A percentile compares a stretch with the other conserved stretches of the same genome.
These are phyloP conservation scores for Thalia dealbata DNA, from an alignment of 176 grass and related monocot genomes.

Conservation along the genomic window DNA sequence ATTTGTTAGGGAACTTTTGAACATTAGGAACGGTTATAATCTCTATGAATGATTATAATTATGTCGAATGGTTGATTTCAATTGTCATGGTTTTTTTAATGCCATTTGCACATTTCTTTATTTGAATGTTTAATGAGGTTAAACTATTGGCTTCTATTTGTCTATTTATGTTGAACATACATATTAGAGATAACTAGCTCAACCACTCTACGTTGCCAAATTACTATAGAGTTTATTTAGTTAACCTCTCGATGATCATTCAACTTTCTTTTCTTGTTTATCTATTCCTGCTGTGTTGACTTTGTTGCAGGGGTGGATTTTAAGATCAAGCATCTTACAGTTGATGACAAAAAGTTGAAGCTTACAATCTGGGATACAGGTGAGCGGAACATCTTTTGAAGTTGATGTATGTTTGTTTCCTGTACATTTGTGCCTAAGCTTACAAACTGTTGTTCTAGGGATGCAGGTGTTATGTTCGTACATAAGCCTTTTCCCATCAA, in stretches of 20 bases:
- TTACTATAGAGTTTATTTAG: not conserved
- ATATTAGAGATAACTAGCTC: not conserved
- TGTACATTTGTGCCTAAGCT: not conserved
- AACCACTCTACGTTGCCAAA: not conserved
- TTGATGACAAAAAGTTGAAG: constrained; percentile 76
- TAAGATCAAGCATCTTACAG: constrained; percentile 80
- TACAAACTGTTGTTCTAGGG: not conserved
- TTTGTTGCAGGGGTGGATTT: constrained; percentile 67
- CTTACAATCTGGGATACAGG: constrained; percentile 98
- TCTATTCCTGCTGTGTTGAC: constrained; percentile 1
- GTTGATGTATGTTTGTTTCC: not conserved
- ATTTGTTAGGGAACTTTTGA: too few relatives aligned
- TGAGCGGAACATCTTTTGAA: constrained; percentile 11
- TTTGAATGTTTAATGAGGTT: not conserved
- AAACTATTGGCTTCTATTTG: not conserved
- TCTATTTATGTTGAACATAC: not conserved
- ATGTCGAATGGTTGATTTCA: not conserved
- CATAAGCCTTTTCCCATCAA: not conserved
- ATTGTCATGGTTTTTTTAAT: not conserved
- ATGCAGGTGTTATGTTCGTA: not conserved
- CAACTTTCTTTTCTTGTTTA: not conserved
- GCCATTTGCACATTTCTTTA: not conserved
- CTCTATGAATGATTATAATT: too few relatives aligned
- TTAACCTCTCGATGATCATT: not conserved
- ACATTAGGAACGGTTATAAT: too few relatives aligned